Base-by-base conservation (phyloP, 176 grass and related monocot genomes). In the Musa beccarii region DNA sequence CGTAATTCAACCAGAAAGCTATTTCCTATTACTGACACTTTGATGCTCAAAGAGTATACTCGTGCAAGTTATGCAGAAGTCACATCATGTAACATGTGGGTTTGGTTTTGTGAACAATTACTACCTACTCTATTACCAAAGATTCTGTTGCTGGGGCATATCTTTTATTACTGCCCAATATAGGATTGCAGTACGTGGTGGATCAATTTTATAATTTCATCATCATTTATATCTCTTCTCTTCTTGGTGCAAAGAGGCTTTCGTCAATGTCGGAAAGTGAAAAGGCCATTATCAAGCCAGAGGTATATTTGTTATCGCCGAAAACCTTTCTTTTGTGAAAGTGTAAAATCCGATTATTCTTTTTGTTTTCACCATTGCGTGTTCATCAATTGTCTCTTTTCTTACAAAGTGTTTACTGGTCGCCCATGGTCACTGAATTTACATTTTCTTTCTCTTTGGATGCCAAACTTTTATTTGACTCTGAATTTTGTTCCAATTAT, bases 261-360 rank as follows among this genome's bases (percentile, higher is more conserved):
- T 10, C 8, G 6, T 21, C 68, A 49, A 70, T 70, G 49, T 70
- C 19, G 20, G 49, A 70, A 70, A 70, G 68, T 70, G 68, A 52
- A 70, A 70, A 70, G 68, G 68, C 68, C 20, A 70, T 52, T 20
- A 52, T 70, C 15, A 70, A 70, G 34, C 68, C 68, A 70, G 49
- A 70, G 68, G 68, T 70, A 70, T 20, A n/a, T 70, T 16, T 2
- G 10, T 20, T 8, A 70, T 10, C 21, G 17, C 68, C 0, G 34
- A 43, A 43, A 43, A 43, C 34, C 34, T 43, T 52, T 15, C 14
- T 12, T 15, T 43, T 16, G 21, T 66, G 2, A 66, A 66, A 66
- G 3, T 12, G 23, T 66, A 26, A 66, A 12, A 0, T 43, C 6
- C 34, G 4, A 6, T 43, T 43, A 43, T 43, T 5, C 34, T 0